These are phyloP conservation scores for Cryptococcus hybrid DNA, from an alignment of 1,284 basidiomycete species.

Conservation along the genomic window DNA sequence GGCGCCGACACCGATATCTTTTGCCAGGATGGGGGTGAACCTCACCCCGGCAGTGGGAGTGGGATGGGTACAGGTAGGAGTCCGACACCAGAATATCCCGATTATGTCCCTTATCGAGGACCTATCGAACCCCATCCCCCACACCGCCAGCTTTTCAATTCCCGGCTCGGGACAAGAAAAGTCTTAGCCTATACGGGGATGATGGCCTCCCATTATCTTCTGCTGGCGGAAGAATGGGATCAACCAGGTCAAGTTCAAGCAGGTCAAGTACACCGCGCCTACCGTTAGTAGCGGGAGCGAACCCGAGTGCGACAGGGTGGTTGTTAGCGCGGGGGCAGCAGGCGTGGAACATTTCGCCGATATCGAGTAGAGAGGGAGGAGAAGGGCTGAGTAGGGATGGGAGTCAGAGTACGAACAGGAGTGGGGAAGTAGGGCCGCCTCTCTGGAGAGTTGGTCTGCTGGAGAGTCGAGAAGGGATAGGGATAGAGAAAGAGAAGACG, in stretches of 20 bases:
- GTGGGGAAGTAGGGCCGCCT: not conserved
- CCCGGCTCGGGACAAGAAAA: not conserved
- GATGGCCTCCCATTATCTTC: not conserved
- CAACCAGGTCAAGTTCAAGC: not conserved
- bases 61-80: not conserved
- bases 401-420: not conserved
- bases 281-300: slow-evolving; percentile 11
- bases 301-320: slow-evolving; percentile 6
- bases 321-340: not conserved
- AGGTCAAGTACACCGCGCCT: slow-evolving; percentile 1
- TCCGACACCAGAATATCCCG: slow-evolving; percentile 28
- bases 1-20: not conserved
- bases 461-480: too few species aligned
- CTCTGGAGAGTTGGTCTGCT: too few species aligned
- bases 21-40: slow-evolving; percentile 4
- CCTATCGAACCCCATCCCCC: slow-evolving; percentile 24
- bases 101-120: slow-evolving; percentile 39
- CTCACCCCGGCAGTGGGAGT: not conserved
- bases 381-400: not conserved
- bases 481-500: too few species aligned
- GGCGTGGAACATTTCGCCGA: not conserved
- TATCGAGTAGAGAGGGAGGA: not conserved
- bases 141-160: not conserved
- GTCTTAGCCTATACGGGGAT: not conserved
- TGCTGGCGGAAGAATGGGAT: too few species aligned